Evolutionary conservation across 2,329 filamentous ascomycete genomes (phyloP), one percentile per base, ranked within the genome.

Genomic region (Colletotrichum chrysophilum): DNA sequence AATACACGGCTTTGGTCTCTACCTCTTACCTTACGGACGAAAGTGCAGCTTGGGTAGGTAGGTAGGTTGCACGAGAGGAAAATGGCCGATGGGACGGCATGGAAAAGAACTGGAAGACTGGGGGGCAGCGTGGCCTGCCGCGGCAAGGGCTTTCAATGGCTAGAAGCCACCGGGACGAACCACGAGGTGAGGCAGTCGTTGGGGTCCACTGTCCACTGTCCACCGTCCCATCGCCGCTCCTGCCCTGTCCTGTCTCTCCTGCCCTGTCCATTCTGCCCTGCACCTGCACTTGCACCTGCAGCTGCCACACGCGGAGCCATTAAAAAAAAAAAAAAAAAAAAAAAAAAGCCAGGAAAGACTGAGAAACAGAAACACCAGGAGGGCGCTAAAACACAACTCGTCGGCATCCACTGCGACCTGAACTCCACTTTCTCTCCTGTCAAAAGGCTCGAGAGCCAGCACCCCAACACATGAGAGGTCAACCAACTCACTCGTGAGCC

Each of bases 301-400:
- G 64, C 64, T 75, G 56, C 24, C 70, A 61, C 65, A 64, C 69
- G 68, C 70, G 73, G 68, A 75, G 70, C 62, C 52, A 38, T 67
- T 16, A 13, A 7, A 21, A 21, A 48, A 38, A 38, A 24, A 24
- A 24, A 24, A 24, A 24, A 24, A 24, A 14, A 24, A 16, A 26
- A 43, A 43, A 48, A 48, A 48, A 48, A 10, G 38, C 12, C 38
- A 48, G 38, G 3, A n/a, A 48, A n/a, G 43, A 48, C 43, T 48
- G 43, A 68, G 48, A 64, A 69, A 65, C 73, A 55, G 70, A 73
- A 73, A 73, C 72, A 75, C 66, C 61, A 71, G 58, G 34, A 69
- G 73, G 58, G 48, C 70, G 70, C 73, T 75, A 75, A 75, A 75
- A 75, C 73, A 75, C 56, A n/a, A 64, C 32, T 61, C 58, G 64